Percentiles rank a stretch among this genome's conserved stretches.
Conservation (phyloP, 257 asterid genomes). For the Rhazya stricta region DNA sequence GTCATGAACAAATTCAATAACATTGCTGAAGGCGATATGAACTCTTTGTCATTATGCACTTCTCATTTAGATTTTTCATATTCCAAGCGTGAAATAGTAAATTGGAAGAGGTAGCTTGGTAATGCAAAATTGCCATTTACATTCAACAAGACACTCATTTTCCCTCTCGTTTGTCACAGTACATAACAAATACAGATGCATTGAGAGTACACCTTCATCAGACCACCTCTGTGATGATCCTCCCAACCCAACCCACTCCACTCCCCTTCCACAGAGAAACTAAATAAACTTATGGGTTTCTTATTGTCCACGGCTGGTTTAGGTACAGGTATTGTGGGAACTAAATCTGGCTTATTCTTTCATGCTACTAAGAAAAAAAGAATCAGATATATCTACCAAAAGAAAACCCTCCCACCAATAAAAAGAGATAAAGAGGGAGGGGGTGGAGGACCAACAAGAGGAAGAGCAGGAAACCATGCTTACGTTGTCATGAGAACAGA, state of each 20-base stretch:
- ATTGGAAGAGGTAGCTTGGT: not conserved
- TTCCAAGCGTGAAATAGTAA: not conserved
- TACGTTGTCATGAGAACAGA: constrained; percentile 99
- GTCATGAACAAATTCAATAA: not conserved
- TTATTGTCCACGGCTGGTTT: not conserved
- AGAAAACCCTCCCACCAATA: not conserved
- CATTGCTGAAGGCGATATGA: not conserved
- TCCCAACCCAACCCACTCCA: not conserved
- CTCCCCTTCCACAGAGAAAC: not conserved
- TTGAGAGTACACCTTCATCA: not conserved
- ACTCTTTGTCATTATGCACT: not conserved
- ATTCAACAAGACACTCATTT: not conserved
- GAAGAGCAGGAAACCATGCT: constrained; percentile 23
- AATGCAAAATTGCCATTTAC: not conserved
- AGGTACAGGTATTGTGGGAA: not conserved
- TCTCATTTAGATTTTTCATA: not conserved
- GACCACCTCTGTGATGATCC: not conserved
- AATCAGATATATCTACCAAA: not conserved
- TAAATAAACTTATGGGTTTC: not conserved
- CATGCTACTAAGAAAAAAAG: not conserved
- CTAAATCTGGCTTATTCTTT: not conserved
- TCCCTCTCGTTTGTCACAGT: not conserved
- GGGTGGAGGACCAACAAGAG: not conserved
- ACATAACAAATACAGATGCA: not conserved
- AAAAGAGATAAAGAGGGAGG: not conserved